Conservation (phyloP, 2,329 filamentous ascomycete genomes). For the Aurifilum marmelostoma region DNA sequence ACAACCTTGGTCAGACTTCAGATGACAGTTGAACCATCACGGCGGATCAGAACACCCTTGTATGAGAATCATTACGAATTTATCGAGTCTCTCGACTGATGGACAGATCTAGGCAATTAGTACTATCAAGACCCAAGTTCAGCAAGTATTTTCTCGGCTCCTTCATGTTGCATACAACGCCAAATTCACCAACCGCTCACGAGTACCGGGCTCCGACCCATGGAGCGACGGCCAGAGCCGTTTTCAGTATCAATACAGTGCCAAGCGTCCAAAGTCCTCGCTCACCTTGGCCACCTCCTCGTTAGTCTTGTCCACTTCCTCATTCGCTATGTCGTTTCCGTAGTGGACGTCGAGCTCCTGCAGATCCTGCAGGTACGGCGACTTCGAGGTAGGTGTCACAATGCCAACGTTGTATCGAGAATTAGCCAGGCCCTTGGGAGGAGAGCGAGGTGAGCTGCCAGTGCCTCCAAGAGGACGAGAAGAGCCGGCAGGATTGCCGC, state of each 20-base stretch:
- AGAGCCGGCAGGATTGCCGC: neutral
- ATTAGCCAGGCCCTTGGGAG: neutral
- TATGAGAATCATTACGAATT: too few species aligned
- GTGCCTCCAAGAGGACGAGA: neutral
- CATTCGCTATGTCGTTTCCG: neutral
- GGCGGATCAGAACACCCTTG: neutral
- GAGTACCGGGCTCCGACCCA: neutral
- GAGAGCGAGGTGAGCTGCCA: neutral
- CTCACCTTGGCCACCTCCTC: neutral
- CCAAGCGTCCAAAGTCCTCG: conserved; percentile 1
- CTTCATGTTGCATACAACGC: neutral
- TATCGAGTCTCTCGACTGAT: neutral
- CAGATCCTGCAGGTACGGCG: neutral
- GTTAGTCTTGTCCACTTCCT: neutral
- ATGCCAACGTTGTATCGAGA: neutral
- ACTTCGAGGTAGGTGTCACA: neutral
- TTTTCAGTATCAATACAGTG: neutral
- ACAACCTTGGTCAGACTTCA: neutral
- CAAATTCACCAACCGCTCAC: neutral
- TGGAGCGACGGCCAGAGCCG: neutral
- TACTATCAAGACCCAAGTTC: neutral
- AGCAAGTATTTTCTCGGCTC: neutral
- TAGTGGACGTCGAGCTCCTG: neutral
- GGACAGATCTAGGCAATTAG: neutral
- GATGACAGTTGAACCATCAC: neutral